These are phyloP conservation scores for Eucalyptus tenuipes DNA, from an alignment of 345 rosid species.

Conservation along the genomic window DNA sequence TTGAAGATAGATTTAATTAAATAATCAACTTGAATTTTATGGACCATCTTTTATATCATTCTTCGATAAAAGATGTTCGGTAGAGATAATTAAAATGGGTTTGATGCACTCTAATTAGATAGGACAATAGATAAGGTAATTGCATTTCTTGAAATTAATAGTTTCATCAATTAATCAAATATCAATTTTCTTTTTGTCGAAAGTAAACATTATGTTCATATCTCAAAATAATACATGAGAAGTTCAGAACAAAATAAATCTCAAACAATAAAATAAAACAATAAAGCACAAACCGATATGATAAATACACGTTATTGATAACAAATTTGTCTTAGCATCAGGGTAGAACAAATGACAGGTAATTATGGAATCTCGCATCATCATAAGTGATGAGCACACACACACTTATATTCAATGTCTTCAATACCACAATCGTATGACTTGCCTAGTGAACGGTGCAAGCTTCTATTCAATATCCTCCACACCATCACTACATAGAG, in stretches of 20 bases:
- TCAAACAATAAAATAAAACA: no score
- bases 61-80: not conserved
- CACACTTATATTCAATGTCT: no score
- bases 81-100: not conserved
- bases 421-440: no score
- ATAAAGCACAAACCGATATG: not conserved
- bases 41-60: not conserved
- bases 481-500: rapidly evolving
- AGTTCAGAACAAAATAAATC: not conserved
- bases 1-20: rapidly evolving
- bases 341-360: rapidly evolving
- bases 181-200: not conserved
- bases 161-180: not conserved
- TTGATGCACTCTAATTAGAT: not conserved
- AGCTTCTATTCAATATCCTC: no score
- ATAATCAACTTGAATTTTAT: not conserved
- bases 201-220: not conserved
- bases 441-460: rapidly evolving
- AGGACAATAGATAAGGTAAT: not conserved
- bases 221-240: not conserved
- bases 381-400: no score
- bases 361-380: no score
- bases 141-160: not conserved
- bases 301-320: not conserved
- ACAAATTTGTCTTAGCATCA: no score